Percentiles rank a stretch among this genome's conserved stretches.
Evolutionary conservation across 345 rosid genomes (phyloP).

Genomic region (Aquilaria yunnanensis): DNA sequence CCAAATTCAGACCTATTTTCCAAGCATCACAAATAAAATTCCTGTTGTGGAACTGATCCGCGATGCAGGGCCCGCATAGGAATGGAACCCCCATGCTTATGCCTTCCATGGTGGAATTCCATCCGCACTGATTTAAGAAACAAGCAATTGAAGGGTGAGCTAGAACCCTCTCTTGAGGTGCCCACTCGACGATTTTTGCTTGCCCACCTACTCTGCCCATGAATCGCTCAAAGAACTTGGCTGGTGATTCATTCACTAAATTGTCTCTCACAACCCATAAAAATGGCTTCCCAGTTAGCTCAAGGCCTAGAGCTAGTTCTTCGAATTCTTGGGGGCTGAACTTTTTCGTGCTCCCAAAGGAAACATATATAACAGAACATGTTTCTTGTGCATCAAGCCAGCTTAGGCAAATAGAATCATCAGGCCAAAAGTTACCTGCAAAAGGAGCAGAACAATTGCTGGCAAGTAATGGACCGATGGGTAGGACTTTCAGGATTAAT

Average conservation of each 20-base stretch:
- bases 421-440: slow-evolving; percentile 16
- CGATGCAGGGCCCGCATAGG: slow-evolving; percentile 24
- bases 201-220: slow-evolving; percentile 2
- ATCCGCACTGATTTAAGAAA: slow-evolving; percentile 33
- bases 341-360: slow-evolving; percentile 34
- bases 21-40: slow-evolving; percentile 22
- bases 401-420: slow-evolving; percentile 21
- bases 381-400: slow-evolving; percentile 39
- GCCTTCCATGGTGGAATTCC: slow-evolving; percentile 34
- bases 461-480: slow-evolving; percentile 22
- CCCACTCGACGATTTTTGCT: slow-evolving; percentile 20
- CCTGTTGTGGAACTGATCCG: slow-evolving; percentile 23
- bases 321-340: slow-evolving; percentile 22
- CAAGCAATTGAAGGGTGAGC: slow-evolving; percentile 23
- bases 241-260: background rate
- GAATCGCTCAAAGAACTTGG: slow-evolving; percentile 13
- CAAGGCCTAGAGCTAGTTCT: slow-evolving; percentile 24
- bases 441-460: background rate
- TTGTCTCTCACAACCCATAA: slow-evolving; percentile 20
- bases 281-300: slow-evolving; percentile 8
- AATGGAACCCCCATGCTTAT: slow-evolving; percentile 19
- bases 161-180: slow-evolving; percentile 23
- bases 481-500: slow-evolving; percentile 10
- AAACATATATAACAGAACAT: slow-evolving; percentile 35
- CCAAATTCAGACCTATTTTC: slow-evolving; percentile 16